Conservation (phyloP, 164 flowering plant species). For the Piper longum region DNA sequence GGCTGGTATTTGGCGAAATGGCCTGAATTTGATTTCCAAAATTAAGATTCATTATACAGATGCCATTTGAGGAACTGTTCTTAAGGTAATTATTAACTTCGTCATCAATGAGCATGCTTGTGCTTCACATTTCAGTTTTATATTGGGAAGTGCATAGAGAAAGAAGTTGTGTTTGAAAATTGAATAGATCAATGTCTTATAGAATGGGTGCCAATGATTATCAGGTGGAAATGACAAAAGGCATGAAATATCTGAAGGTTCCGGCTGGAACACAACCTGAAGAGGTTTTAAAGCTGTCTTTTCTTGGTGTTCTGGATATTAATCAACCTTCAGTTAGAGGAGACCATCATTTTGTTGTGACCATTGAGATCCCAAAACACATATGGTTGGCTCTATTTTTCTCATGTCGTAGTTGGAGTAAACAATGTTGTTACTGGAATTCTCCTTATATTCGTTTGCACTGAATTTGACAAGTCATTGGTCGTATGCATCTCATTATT, state of each 20-base stretch:
- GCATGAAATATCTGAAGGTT: slow-evolving; percentile 58
- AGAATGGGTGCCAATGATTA: too few species aligned
- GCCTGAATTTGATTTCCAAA: slow-evolving; percentile 62
- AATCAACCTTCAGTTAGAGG: slow-evolving; percentile 63
- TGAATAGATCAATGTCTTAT: neutral
- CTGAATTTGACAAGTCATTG: neutral
- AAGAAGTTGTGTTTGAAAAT: neutral
- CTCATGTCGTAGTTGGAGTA: neutral
- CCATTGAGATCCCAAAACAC: slow-evolving; percentile 57
- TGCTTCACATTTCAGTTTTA: neutral
- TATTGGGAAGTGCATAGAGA: too few species aligned
- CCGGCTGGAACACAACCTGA: slow-evolving; percentile 89
- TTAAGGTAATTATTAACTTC: slow-evolving; percentile 35
- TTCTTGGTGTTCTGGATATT: slow-evolving; percentile 70
- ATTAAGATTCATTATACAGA: slow-evolving; percentile 63
- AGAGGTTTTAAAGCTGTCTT: slow-evolving; percentile 40
- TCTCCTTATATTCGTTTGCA: neutral
- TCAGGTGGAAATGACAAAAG: slow-evolving; percentile 86
- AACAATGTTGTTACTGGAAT: neutral
- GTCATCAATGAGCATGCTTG: neutral
- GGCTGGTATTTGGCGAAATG: slow-evolving; percentile 65
- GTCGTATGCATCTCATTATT: neutral
- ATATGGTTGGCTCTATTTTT: slow-evolving; percentile 38
- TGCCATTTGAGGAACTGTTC: slow-evolving; percentile 68
- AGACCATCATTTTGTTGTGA: slow-evolving; percentile 72